Base-by-base conservation (phyloP, 2,329 filamentous ascomycete genomes). In the Stromatinia cepivora region DNA sequence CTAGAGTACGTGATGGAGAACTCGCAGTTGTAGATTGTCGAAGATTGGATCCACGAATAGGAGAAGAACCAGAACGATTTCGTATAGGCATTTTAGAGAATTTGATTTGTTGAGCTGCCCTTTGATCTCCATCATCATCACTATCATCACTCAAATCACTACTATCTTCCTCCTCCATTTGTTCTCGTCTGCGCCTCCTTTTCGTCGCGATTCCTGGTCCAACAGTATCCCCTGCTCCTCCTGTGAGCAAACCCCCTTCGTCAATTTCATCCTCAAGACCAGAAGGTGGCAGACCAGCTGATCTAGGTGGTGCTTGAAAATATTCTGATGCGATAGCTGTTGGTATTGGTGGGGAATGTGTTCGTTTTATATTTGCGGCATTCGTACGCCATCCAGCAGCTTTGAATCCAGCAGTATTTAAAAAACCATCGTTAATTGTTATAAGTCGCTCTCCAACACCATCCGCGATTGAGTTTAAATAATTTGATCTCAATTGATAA, bases 41-140 rank as follows among this genome's bases (percentile, higher is more conserved):
- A 36, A 88, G 80, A 70, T 85, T 87, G 22, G 88, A 89, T 20
- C 85, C 87, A 73, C 92, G 89, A 50, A 92, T 89, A 4, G 94
- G 94, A 61, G 94, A 97, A 0, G 94, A 97, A 15, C 92, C 94
- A 36, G 94, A 92, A 69, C 94, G 89, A 73, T 88, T 89, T 42
- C 94, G 88, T 56, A 97, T 86, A 1, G 95, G 94, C 92, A 97
- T 94, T 81, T 98, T 98, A 62, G 91, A 89, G 80, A 99, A 99
- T 77, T 94, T 94, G 79, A 98, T 97, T 79, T 96, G 92, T 78
- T 96, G 92, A 3, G 91, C 90, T 57, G 92, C 90, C 67, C 91
- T 80, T 71, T 88, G 85, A 69, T 92, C 90, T 1, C 86, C 84
- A 66, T 93, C 91, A 34, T 94, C 91, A 64, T 95, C 92, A 75